Evolutionary conservation across 331 rosid genomes (phyloP).

Genomic region (Phaseolus coccineus): DNA sequence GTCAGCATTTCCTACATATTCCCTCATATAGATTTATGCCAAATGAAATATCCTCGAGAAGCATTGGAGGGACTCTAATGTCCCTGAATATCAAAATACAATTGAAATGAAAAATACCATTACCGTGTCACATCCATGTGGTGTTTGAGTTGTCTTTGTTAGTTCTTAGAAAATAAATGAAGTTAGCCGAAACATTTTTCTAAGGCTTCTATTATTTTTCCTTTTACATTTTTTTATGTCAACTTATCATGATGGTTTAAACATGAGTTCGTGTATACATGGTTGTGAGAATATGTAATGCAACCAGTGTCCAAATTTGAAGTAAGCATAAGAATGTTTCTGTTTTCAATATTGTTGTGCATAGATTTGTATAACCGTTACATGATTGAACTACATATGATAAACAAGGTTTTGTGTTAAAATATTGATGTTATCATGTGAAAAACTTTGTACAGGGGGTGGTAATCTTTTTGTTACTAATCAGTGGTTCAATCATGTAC

Average conservation of each 20-base stretch:
- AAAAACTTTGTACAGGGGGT: constrained; percentile 60
- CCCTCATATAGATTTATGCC: neutral
- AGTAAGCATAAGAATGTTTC: neutral
- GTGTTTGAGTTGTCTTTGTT: constrained; percentile 21
- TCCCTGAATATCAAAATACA: neutral
- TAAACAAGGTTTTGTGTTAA: constrained; percentile 19
- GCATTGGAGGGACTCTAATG: constrained; percentile 1
- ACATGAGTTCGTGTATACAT: neutral
- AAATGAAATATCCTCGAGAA: neutral
- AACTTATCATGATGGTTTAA: constrained; percentile 17
- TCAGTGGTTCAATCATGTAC: constrained; percentile 69
- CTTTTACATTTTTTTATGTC: neutral
- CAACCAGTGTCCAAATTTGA: constrained; percentile 11
- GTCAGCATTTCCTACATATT: neutral
- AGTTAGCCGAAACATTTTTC: neutral
- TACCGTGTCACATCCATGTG: neutral
- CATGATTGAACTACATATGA: constrained; percentile 9
- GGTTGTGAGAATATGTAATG: neutral
- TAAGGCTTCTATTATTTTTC: neutral
- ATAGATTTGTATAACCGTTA: constrained; percentile 7
- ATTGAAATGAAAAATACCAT: neutral
- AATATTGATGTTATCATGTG: constrained; percentile 28
- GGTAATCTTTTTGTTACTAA: constrained; percentile 60
- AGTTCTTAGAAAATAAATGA: neutral
- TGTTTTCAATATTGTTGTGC: constrained; percentile 5